These are phyloP conservation scores for Mortierella sp. DNA, from an alignment of 371 early-diverging fungal species.

Conservation along the genomic window DNA sequence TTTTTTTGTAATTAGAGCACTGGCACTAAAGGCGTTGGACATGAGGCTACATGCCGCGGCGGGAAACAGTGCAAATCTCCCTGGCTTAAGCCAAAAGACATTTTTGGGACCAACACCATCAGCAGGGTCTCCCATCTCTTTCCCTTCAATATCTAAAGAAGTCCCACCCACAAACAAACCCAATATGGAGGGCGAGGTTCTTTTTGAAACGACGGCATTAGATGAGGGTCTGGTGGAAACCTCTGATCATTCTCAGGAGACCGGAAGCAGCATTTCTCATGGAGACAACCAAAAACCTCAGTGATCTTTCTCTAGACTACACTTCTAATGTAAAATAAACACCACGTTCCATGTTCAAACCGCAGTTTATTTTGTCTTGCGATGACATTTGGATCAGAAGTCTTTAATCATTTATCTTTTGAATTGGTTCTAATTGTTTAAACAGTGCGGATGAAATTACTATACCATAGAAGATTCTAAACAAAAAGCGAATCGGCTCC, in stretches of 20 bases:
- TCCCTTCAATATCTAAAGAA: conserved; percentile 9
- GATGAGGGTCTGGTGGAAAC: conserved; percentile 1
- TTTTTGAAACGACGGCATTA: conserved; percentile 13
- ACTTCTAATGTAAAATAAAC: not conserved
- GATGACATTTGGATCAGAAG: too few relatives aligned
- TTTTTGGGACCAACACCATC: conserved; percentile 29
- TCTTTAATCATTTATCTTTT: too few relatives aligned
- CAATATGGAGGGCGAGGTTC: conserved; percentile 8
- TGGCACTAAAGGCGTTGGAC: conserved; percentile 76
- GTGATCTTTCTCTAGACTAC: not conserved
- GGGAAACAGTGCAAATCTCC: conserved; percentile 32
- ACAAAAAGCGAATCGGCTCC: conserved; percentile 11
- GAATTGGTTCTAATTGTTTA: not conserved
- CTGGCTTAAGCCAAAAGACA: conserved; percentile 28
- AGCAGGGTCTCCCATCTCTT: conserved; percentile 8
- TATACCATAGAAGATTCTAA: not conserved
- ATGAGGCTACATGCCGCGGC: conserved; percentile 60
- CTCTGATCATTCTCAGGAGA: not conserved
- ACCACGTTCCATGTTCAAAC: not conserved
- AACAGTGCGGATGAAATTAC: not conserved
- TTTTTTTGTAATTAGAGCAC: conserved; percentile 56
- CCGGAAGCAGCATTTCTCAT: not conserved
- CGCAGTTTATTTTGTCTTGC: not conserved
- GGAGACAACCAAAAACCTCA: not conserved
- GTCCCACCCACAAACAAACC: not conserved